Evolutionary conservation across 371 early-diverging fungal species (phyloP).

Genomic region (Vairimorpha ceranae): DNA sequence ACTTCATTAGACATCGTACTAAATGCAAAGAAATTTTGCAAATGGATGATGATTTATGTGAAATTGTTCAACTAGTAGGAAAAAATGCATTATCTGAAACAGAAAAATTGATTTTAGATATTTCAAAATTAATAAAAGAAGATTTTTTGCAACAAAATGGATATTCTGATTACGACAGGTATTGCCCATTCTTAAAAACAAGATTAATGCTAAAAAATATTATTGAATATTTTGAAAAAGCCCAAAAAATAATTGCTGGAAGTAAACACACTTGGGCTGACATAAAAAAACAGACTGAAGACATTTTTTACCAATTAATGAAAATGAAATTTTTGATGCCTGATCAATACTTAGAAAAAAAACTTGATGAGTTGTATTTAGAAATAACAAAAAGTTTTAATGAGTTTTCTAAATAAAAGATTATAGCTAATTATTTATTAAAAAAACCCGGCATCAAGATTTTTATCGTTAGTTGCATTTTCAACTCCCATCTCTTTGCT

Average conservation of each 20-base stretch:
- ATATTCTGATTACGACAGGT: slow-evolving; percentile 94
- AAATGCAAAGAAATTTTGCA: slow-evolving; percentile 94
- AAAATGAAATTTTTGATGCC: slow-evolving; percentile 86
- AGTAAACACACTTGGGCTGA: slow-evolving; percentile 72
- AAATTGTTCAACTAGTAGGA: slow-evolving; percentile 99
- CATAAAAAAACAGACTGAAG: slow-evolving; percentile 81
- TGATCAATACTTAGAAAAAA: slow-evolving; percentile 17
- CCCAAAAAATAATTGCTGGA: slow-evolving; percentile 64
- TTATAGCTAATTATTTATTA: too few relatives aligned
- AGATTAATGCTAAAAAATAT: slow-evolving; percentile 94
- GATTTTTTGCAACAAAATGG: slow-evolving; percentile 99
- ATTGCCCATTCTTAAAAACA: slow-evolving; percentile 98
- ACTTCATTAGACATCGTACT: slow-evolving; percentile 78
- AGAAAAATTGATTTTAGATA: slow-evolving; percentile 95
- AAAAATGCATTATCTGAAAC: slow-evolving; percentile 91
- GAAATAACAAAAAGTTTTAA: slow-evolving; percentile 24
- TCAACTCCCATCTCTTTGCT: too few relatives aligned
- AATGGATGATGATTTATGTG: slow-evolving; percentile 91
- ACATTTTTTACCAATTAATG: slow-evolving; percentile 83
- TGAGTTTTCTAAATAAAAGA: too few relatives aligned
- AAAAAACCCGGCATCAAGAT: too few relatives aligned
- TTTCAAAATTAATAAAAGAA: slow-evolving; percentile 95
- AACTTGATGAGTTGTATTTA: slow-evolving; percentile 15
- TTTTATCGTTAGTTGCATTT: too few relatives aligned
- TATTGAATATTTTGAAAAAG: slow-evolving; percentile 85